Base-by-base conservation (phyloP, 805 yeast genomes). In the Yamadazyma sp. region DNA sequence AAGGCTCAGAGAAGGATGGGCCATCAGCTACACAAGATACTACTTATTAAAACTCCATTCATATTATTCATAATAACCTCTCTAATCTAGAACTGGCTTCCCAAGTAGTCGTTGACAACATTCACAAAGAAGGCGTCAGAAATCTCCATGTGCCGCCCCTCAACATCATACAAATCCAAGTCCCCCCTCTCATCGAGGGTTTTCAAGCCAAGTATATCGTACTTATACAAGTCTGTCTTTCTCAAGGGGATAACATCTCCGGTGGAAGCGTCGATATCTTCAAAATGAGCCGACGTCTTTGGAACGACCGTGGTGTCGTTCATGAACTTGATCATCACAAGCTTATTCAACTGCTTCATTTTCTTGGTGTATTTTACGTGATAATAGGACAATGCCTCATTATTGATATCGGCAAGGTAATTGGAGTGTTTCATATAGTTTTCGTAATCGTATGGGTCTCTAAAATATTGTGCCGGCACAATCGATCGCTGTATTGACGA, bases 381-480 rank as follows among this genome's bases (percentile, higher is more conserved):
- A 37, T 55, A 50, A 7, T 32, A 34, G 4, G 49, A 51, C 4
- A 45, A 48, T 14, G 47, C 39, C 49, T 86, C 95, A 47, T 84
- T 85, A 52, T 85, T 85, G 27, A 81, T 56, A 45, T 73, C 78
- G 5, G 82, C 87, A 28, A 85, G 57, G 45, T 80, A 84, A 7
- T 54, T 57, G 2, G 89, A 81, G 41, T 73, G 62, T 15, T 69
- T 66, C 45, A 82, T 48, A 53, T 85, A 85, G 12, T 62, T 57
- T 0, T 71, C 79, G 49, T 71, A 74, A 24, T 78, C 66, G 11
- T 51, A 50, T 2, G 78, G 75, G 52, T 83, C 84, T 42, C 95
- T 67, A 57, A 79, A 85, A 53, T 83, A 86, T 51, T 84, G 93
- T 0, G 95, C 93, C 6, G 87, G 81, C 0, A 85, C 62, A 1